Evolutionary conservation across 2,329 filamentous ascomycete genomes (phyloP).

Genomic region (Fusarium solani-melongenae): DNA sequence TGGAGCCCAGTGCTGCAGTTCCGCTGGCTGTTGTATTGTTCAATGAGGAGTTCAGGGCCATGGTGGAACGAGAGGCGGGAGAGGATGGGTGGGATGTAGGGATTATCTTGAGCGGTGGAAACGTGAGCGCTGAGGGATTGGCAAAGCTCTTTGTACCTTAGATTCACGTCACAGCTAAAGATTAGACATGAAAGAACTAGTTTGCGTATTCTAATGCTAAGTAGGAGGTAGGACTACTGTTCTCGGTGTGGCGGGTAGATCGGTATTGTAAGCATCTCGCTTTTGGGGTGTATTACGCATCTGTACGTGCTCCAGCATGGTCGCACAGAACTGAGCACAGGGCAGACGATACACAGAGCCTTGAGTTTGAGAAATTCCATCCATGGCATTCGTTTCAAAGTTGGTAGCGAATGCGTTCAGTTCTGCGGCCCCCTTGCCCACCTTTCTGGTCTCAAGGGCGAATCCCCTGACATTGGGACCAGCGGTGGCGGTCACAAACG

Average conservation of each 20-base stretch:
- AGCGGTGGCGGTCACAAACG: too few relatives aligned
- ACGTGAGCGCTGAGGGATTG: not conserved
- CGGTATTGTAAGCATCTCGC: not conserved
- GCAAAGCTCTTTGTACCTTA: not conserved
- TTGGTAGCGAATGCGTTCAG: too few relatives aligned
- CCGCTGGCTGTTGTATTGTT: not conserved
- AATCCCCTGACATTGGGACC: too few relatives aligned
- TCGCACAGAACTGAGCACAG: not conserved
- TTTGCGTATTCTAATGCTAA: too few relatives aligned
- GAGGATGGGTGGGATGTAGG: not conserved
- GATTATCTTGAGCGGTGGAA: not conserved
- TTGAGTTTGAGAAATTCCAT: not conserved
- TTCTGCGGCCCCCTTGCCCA: too few relatives aligned
- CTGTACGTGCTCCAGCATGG: not conserved
- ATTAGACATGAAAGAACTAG: not conserved
- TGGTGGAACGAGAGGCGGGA: not conserved
- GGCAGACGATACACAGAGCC: not conserved
- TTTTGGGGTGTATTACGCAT: not conserved
- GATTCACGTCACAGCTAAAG: not conserved
- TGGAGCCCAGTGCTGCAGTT: not conserved
- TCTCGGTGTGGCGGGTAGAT: not conserved
- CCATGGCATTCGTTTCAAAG: too few relatives aligned
- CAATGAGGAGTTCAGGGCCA: not conserved
- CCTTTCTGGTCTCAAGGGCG: too few relatives aligned
- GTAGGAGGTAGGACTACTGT: not conserved